Base-by-base conservation (phyloP, 2,329 filamentous ascomycete species). In the Coniella lustricola region DNA sequence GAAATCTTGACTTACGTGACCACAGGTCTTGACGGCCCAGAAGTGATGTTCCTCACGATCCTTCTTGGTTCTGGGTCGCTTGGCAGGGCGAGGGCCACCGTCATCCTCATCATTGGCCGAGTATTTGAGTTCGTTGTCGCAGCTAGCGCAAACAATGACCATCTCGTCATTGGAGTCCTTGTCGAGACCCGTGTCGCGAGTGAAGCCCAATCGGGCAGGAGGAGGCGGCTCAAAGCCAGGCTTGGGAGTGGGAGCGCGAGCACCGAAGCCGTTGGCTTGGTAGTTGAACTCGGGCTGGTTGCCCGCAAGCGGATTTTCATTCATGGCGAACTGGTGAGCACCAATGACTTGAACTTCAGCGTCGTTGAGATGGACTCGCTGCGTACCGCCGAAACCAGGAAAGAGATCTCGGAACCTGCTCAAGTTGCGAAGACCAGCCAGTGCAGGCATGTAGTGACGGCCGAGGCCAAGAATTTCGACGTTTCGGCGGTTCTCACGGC, bases 11-110 rank as follows among this genome's bases (percentile, higher is more conserved):
- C 74, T 61, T 76, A 97, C 93, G 70, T 98, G 93, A 55, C 93
- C 93, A 64, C 93, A 98, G 44, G 77, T 77, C 66, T 90, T 95
- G 32, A 93, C 76, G 1, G 93, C 85, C 90, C 90, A 97, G 54
- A 97, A 91, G 59, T 95, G 86, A 61, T 87, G 83, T 66, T 95
- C 90, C 18, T 74, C 76, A 7, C 71, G 66, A 17, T 74, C 69
- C 58, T 76, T 81, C 41, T 69, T 68, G 34, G 68, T 74, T 16
- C 69, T 65, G 9, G 64, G 58, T 52, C 67, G 74, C 60, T 68
- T 70, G 2, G 59, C 43, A 0, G 64, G 62, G 4, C 44, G 48
- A 4, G 61, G 60, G 17, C 54, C 54, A 21, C 60, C 58, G 14
- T 54, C 57, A 4, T 58, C 56, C 34, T 70, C 67, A 1, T 69